phyloP scores from a whole-genome alignment of 2,329 filamentous ascomycete species.

The Emericellopsis cladophorae region DNA sequence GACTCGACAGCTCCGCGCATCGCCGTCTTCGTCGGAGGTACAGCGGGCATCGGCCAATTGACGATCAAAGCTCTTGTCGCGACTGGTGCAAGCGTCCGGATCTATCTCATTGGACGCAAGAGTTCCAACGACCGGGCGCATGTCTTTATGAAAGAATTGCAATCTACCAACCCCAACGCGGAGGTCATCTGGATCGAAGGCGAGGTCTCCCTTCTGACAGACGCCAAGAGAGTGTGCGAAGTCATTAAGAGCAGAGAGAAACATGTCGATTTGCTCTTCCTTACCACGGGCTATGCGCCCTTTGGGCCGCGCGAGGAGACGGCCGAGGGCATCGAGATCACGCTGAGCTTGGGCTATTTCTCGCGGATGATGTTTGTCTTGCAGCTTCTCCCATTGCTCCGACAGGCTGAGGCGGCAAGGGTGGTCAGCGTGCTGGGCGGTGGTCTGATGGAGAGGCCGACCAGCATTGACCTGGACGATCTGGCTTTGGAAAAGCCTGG shows the following conservation, averaged over 20 bases:
- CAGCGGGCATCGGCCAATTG: conserved; percentile 29
- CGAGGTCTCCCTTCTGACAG: conserved; percentile 29
- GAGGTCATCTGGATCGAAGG: conserved; percentile 27
- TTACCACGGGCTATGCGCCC: conserved; percentile 29
- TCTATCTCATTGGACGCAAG: conserved; percentile 29
- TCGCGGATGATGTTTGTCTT: conserved; percentile 25
- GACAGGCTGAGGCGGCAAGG: conserved; percentile 9
- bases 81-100: conserved; percentile 18
- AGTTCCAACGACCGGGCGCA: conserved; percentile 15
- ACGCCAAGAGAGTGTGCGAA: conserved; percentile 23
- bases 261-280: conserved; percentile 27
- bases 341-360: conserved; percentile 27
- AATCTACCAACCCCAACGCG: conserved; percentile 21
- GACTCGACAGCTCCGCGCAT: conserved; percentile 20
- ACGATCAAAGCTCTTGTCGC: conserved; percentile 23
- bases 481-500: conserved; percentile 13
- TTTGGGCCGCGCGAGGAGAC: conserved; percentile 23
- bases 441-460: conserved; percentile 4
- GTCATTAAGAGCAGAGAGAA: conserved; percentile 22
- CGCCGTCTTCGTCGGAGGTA: conserved; percentile 30
- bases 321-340: conserved; percentile 26
- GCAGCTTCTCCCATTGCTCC: conserved; percentile 26
- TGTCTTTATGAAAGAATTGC: conserved; percentile 22
- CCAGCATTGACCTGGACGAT: conserved; percentile 10
- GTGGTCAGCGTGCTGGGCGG: conserved; percentile 14